Evolutionary conservation across 2,329 filamentous ascomycete species (phyloP), one percentile per base, ranked within the genome.

Genomic region (Leptographium lundbergii): DNA sequence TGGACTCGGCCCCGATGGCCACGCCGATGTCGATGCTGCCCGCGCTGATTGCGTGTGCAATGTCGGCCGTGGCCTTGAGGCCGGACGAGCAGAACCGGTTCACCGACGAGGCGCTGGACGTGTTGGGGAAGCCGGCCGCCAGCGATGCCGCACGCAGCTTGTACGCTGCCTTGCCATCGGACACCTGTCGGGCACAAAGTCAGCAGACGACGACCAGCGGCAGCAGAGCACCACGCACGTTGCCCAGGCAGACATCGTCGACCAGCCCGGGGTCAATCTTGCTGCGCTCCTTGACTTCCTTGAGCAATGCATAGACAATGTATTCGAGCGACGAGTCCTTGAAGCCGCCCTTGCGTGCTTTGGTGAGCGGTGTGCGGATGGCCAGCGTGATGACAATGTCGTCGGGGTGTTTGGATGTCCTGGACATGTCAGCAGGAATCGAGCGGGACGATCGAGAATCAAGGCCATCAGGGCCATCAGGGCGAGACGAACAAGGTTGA

Each of bases 81-180:
- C 94, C 94, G 0, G 91, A 96, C 45, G 90, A 95, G 81, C 94
- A 99, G 85, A 99, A 97, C 62, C 94, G 87, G 80, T 97, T 97
- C 60, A 95, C 80, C 51, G 87, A 86, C 51, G 82, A 91, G 63
- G 88, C 89, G 64, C 84, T 82, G 55, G 89, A 81, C 7, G 92
- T 96, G 77, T 94, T 91, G 65, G 94, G 91, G 78, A 94, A 95
- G 66, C 94, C 94, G 60, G 94, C 94, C 54, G 90, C 89, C 63
- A 97, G 87, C 63, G 88, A 81, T 53, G 94, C 90, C 57, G 91
- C 90, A 66, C 94, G 92, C 68, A 88, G 78, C 72, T 95, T 92
- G 81, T 96, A 96, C 60, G 92, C 84, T 59, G 91, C 89, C 73
- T 94, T 92, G 65, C 78, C 77, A 67, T 96, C 90, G 60, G 82